Base-by-base conservation (phyloP, 345 rosid species). In the Salix suchowensis region DNA sequence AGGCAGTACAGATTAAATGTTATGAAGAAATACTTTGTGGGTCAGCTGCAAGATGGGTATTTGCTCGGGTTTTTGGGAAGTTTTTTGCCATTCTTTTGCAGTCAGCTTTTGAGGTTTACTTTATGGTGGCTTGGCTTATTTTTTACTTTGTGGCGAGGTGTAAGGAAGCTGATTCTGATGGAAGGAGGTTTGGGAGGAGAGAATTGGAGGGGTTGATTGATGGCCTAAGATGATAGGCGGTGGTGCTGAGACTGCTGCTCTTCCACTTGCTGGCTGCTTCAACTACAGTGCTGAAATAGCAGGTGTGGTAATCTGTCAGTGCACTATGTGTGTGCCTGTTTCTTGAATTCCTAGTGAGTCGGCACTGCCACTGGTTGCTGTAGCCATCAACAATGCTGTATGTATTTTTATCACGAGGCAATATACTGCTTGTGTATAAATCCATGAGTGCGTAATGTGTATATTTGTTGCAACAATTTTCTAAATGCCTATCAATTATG, bases 91-190 rank as follows among this genome's bases (percentile, higher is more conserved):
- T 87, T 1, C 70, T 87, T 74, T 52, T 91, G n/a, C 98, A 95
- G 79, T 89, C 98, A 24, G 81, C 78, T 36, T 62, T 91, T 81
- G 98, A 95, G 83, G 93, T 95, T 76, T 95, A 88, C 71, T 93
- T 95, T 82, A 91, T 88, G 97, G 87, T 90, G 68, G 97, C 90
- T 37, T 94, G 98, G 98, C 84, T 92, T 82, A 83, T 90, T 77
- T 94, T 89, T 75, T 92, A 92, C 88, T 84, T 94, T 52, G 89
- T 88, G 32, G 90, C 87, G 50, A 88, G 92, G 80, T 88, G 87
- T 84, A 89, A 83, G 84, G 96, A 92, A 76, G 97, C 96, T 50
- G 82, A 81, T 68, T 42, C 82, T n/a, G 89, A 87, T 52, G 94
- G 93, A 61, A 88, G 92, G 79, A 88, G 93, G 78, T 91, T 92